Evolutionary conservation across 78 protist species (phyloP).

Genomic region (Creolimax fragrantissima): DNA sequence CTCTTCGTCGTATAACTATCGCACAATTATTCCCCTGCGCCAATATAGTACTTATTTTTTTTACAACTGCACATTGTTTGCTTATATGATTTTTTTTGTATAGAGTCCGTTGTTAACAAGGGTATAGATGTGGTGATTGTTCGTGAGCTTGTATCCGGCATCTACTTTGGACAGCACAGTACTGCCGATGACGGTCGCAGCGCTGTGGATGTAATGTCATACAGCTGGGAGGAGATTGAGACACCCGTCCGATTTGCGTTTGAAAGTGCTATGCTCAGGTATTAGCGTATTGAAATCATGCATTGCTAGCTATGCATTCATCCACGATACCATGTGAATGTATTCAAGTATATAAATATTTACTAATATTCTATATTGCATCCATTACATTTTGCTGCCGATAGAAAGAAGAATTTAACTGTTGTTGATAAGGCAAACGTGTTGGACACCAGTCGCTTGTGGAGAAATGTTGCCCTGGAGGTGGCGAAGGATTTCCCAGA

Average conservation of each 20-base stretch:
- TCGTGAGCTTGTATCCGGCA: slow-evolving; percentile 25
- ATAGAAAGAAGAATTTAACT: neutral
- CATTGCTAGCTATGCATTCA: too few relatives aligned
- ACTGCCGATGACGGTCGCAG: neutral
- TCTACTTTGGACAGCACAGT: slow-evolving; percentile 25
- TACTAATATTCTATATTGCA: too few relatives aligned
- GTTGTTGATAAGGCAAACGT: slow-evolving; percentile 31
- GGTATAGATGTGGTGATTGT: slow-evolving; percentile 28
- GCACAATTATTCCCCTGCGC: too few relatives aligned
- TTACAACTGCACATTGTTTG: too few relatives aligned
- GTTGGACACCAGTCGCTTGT: slow-evolving; percentile 21
- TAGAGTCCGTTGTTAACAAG: neutral
- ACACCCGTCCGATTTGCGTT: slow-evolving; percentile 19
- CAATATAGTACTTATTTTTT: too few relatives aligned
- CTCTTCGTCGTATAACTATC: too few relatives aligned
- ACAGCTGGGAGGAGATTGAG: slow-evolving; percentile 7
- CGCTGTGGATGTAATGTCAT: slow-evolving; percentile 3
- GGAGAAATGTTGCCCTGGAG: slow-evolving; percentile 9
- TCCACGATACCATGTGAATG: too few relatives aligned
- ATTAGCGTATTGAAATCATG: too few relatives aligned
- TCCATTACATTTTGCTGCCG: too few relatives aligned
- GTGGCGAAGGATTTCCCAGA: slow-evolving; percentile 16
- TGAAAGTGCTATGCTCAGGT: neutral
- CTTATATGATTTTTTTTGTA: too few relatives aligned
- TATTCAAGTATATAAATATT: too few relatives aligned